These are phyloP conservation scores for Boletus rubescentipes DNA, from an alignment of 768 basidiomycete species.

Conservation along the genomic window DNA sequence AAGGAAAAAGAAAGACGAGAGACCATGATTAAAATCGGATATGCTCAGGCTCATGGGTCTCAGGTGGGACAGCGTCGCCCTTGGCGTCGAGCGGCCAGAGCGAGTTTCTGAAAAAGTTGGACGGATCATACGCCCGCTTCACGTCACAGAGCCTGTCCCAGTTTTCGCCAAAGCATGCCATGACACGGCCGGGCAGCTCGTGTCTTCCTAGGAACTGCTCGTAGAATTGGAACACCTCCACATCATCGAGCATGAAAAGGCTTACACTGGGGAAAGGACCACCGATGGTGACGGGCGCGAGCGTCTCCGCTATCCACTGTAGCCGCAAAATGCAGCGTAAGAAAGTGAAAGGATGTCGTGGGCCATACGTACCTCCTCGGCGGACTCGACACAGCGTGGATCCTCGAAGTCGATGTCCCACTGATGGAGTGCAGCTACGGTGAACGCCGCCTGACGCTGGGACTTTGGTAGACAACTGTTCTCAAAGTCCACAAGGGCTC, in stretches of 20 bases:
- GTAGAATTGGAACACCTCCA: constrained; percentile 17
- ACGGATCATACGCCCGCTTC: constrained; percentile 77
- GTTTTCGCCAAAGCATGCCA: constrained; percentile 70
- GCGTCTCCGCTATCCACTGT: constrained; percentile 78
- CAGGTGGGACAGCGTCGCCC: constrained; percentile 53
- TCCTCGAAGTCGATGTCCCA: constrained; percentile 88
- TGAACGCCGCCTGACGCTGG: constrained; percentile 80
- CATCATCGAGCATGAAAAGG: constrained; percentile 24
- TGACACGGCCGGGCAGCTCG: constrained; percentile 60
- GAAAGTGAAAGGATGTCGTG: not conserved
- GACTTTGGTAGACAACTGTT: constrained; percentile 72
- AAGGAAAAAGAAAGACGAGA: too few species aligned
- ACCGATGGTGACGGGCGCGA: constrained; percentile 70
- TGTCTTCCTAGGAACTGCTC: constrained; percentile 73
- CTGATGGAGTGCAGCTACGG: constrained; percentile 87
- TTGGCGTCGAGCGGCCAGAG: constrained; percentile 76
- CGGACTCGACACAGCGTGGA: constrained; percentile 74
- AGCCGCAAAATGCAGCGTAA: constrained; percentile 7
- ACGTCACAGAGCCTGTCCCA: constrained; percentile 69
- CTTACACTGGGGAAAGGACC: constrained; percentile 84
- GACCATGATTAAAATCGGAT: constrained; percentile 16
- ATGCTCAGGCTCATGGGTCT: constrained; percentile 58
- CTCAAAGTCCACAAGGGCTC: constrained; percentile 72
- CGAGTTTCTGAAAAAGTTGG: constrained; percentile 69
- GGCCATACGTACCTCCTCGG: constrained; percentile 61